phyloP scores from a whole-genome alignment of 2,329 filamentous ascomycete genomes.

The Delphinella strobiligena region DNA sequence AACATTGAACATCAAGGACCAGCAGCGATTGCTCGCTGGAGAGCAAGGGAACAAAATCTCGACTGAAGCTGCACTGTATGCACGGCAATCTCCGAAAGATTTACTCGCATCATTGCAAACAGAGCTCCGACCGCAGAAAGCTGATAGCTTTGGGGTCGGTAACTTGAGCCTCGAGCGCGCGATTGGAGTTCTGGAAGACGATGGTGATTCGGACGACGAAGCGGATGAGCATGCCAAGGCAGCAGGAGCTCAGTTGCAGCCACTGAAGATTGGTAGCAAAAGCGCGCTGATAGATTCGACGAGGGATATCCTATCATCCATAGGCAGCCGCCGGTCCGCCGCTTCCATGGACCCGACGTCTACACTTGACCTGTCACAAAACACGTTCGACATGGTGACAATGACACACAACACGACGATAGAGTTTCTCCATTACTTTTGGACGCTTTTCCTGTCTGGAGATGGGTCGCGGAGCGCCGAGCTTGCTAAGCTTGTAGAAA shows the following conservation, averaged over 20 bases:
- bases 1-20: constrained; percentile 76
- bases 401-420: constrained; percentile 84
- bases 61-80: constrained; percentile 45
- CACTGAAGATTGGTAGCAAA: constrained; percentile 50
- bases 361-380: constrained; percentile 23
- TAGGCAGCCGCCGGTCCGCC: constrained; percentile 37
- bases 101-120: constrained; percentile 53
- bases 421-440: constrained; percentile 97
- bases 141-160: neutral
- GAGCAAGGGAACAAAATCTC: constrained; percentile 28
- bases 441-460: constrained; percentile 81
- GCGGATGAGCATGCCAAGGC: constrained; percentile 32
- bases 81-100: constrained; percentile 55
- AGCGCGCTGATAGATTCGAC: constrained; percentile 53
- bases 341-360: constrained; percentile 11
- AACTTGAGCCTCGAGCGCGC: constrained; percentile 42
- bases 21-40: constrained; percentile 65
- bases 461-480: constrained; percentile 67
- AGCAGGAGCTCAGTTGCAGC: neutral
- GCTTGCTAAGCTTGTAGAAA: constrained; percentile 70
- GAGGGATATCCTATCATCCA: constrained; percentile 52
- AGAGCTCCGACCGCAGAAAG: constrained; percentile 38
- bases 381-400: constrained; percentile 49
- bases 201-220: constrained; percentile 41
- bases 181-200: constrained; percentile 59